Conservation (phyloP, 768 basidiomycete species). For the Tylopilus plumbeoviolaceoides region DNA sequence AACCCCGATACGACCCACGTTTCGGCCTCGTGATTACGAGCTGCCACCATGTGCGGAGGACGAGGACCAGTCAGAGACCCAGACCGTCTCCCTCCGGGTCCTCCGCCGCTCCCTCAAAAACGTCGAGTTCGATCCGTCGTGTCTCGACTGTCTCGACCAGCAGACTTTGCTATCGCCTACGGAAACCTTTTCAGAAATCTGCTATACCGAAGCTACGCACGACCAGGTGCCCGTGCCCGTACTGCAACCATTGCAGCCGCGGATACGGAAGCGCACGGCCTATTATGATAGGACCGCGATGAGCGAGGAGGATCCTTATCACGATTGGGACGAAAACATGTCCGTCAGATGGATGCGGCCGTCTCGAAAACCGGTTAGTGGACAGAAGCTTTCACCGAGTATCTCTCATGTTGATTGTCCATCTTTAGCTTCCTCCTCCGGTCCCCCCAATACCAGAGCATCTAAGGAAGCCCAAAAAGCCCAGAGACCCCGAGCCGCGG, state of each 20-base stretch:
- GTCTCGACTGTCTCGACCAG: constrained; percentile 40
- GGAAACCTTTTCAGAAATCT: constrained; percentile 41
- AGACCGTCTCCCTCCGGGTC: constrained; percentile 29
- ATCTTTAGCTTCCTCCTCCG: constrained; percentile 22
- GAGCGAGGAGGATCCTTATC: constrained; percentile 34
- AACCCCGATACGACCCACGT: constrained; percentile 32
- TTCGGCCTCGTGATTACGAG: constrained; percentile 33
- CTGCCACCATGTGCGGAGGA: constrained; percentile 29
- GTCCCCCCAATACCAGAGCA: constrained; percentile 28
- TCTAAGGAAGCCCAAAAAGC: constrained; percentile 16
- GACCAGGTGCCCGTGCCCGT: constrained; percentile 27
- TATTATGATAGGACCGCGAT: constrained; percentile 31
- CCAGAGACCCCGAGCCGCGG: constrained; percentile 10
- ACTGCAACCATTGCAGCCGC: constrained; percentile 31
- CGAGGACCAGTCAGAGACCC: constrained; percentile 23
- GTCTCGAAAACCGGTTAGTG: constrained; percentile 22
- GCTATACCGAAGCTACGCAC: constrained; percentile 39
- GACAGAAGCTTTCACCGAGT: not conserved
- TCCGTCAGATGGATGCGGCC: constrained; percentile 19
- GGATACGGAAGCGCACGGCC: constrained; percentile 26
- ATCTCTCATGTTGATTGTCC: constrained; percentile 1
- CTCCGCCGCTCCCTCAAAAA: constrained; percentile 33
- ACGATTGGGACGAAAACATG: constrained; percentile 34
- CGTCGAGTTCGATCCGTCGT: constrained; percentile 38
- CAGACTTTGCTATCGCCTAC: constrained; percentile 38